Evolutionary conservation across 2,329 filamentous ascomycete genomes (phyloP).

Genomic region (Neonectria punicea): DNA sequence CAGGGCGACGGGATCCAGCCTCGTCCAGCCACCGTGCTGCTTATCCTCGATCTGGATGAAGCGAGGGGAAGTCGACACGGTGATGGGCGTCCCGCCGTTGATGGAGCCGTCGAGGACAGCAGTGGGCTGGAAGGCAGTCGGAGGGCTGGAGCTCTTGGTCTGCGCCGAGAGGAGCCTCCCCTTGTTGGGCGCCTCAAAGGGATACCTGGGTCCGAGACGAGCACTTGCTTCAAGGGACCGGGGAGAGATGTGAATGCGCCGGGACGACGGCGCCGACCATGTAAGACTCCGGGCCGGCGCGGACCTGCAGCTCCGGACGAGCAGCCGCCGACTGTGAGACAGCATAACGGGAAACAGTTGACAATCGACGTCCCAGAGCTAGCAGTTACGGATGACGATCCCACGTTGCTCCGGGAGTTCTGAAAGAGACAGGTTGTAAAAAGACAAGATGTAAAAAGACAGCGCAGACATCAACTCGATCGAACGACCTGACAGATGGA

Average conservation of each 20-base stretch:
- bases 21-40: slow-evolving; percentile 34
- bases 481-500: not conserved
- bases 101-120: slow-evolving; percentile 18
- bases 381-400: not conserved
- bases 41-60: slow-evolving; percentile 42
- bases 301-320: slow-evolving; percentile 26
- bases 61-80: slow-evolving; percentile 40
- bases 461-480: not conserved
- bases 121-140: slow-evolving; percentile 28
- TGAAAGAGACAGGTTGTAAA: not conserved
- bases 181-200: slow-evolving; percentile 27
- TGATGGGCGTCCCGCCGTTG: slow-evolving; percentile 25
- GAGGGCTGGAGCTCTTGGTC: slow-evolving; percentile 20
- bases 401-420: not conserved
- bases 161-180: not conserved
- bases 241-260: not conserved
- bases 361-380: not conserved
- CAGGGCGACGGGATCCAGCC: slow-evolving; percentile 48
- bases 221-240: slow-evolving; percentile 34
- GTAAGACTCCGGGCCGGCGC: slow-evolving; percentile 5
- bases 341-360: slow-evolving; percentile 26
- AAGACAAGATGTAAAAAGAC: not conserved
- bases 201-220: slow-evolving; percentile 9
- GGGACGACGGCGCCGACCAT: not conserved
- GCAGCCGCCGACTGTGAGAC: slow-evolving; percentile 18